Percentiles rank a stretch among this genome's conserved stretches.
Evolutionary conservation across 768 basidiomycete species (phyloP).

Genomic region (Phanerochaete sordida): DNA sequence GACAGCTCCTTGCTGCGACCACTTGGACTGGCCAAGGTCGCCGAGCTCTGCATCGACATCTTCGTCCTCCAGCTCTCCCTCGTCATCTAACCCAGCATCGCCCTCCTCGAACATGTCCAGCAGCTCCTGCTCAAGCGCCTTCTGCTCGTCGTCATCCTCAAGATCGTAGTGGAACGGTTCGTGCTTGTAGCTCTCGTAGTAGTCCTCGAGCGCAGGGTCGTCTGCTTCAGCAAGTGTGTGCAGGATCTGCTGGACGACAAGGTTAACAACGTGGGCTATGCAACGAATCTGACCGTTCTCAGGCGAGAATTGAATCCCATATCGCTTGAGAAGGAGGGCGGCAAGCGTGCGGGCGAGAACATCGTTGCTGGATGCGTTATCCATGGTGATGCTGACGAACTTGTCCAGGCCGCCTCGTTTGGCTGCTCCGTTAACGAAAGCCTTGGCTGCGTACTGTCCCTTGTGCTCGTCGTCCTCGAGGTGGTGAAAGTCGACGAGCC

Average conservation of each 20-base stretch:
- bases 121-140: neutral
- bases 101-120: neutral
- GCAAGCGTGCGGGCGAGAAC: slow-evolving; percentile 23
- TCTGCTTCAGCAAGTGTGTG: slow-evolving; percentile 21
- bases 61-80: neutral
- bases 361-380: slow-evolving; percentile 34
- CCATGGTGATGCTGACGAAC: slow-evolving; percentile 28
- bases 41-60: neutral
- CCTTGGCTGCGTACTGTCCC: slow-evolving; percentile 29
- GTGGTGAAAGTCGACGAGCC: slow-evolving; percentile 14
- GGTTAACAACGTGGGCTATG: slow-evolving; percentile 32
- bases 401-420: slow-evolving; percentile 28
- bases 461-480: slow-evolving; percentile 18
- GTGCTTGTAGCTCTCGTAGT: slow-evolving; percentile 26
- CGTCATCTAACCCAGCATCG: neutral
- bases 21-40: neutral
- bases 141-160: slow-evolving; percentile 18
- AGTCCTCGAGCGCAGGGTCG: slow-evolving; percentile 25
- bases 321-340: slow-evolving; percentile 17
- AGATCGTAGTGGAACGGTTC: slow-evolving; percentile 28
- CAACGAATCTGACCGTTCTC: slow-evolving; percentile 32
- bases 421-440: slow-evolving; percentile 23
- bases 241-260: slow-evolving; percentile 33
- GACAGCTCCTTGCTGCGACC: neutral
- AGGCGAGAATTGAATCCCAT: slow-evolving; percentile 21